These are phyloP conservation scores for Trichomonas vaginalis DNA, from an alignment of 208 protist genomes.

Conservation along the genomic window DNA sequence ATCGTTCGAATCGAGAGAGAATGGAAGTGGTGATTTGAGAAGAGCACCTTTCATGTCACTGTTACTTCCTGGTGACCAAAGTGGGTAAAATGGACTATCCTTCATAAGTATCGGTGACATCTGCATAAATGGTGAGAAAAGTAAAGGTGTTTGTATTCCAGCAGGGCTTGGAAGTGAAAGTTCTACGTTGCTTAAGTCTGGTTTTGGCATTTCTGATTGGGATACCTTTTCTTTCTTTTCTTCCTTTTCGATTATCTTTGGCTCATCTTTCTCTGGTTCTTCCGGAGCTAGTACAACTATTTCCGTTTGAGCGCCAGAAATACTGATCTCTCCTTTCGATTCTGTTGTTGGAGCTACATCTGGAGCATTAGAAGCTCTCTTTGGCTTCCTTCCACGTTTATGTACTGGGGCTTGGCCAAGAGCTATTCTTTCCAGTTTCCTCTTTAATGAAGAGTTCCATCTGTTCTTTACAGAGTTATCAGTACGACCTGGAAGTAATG, in stretches of 20 bases:
- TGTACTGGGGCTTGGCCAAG: background rate
- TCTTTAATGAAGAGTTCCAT: background rate
- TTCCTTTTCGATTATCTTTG: background rate
- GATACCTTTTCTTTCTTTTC: background rate
- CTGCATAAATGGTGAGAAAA: background rate
- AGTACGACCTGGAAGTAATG: background rate
- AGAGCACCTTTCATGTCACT: background rate
- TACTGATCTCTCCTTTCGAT: background rate
- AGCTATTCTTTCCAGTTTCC: background rate
- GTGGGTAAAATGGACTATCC: background rate
- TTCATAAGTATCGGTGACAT: background rate
- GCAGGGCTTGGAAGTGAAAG: background rate
- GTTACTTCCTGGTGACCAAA: background rate
- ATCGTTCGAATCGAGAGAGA: background rate
- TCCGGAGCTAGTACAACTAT: background rate
- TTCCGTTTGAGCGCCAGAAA: background rate
- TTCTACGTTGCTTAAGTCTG: background rate
- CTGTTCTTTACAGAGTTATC: background rate
- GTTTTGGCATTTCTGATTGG: background rate
- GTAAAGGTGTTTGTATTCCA: background rate
- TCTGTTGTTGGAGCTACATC: background rate
- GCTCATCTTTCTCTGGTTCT: background rate
- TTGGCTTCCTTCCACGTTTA: background rate
- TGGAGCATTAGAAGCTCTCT: background rate
- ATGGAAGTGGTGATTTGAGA: background rate